Percentiles rank a stretch among this genome's conserved stretches.
phyloP scores from a whole-genome alignment of 192 early-diverging fungal genomes.

The Gamsiella multidivaricata region DNA sequence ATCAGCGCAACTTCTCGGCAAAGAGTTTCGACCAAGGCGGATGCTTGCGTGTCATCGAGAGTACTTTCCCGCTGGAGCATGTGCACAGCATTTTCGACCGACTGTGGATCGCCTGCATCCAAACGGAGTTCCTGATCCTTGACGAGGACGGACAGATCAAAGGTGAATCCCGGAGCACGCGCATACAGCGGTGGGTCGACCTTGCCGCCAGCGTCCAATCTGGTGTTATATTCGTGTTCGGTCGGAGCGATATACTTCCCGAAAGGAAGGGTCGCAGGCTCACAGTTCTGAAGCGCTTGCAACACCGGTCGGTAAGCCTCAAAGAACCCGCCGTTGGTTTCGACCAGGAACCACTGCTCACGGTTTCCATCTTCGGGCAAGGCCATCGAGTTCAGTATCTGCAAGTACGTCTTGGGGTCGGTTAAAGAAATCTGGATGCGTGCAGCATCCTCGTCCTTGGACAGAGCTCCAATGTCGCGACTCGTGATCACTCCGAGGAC shows the following conservation, averaged over 20 bases:
- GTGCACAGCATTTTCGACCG: not conserved
- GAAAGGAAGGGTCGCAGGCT: slow-evolving; percentile 49
- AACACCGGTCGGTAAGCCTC: slow-evolving; percentile 53
- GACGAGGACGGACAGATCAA: slow-evolving; percentile 43
- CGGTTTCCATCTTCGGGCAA: not conserved
- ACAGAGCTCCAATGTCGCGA: slow-evolving; percentile 39
- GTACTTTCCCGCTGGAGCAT: slow-evolving; percentile 21
- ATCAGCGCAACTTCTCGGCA: slow-evolving; percentile 63
- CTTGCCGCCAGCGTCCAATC: not conserved
- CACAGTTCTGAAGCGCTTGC: slow-evolving; percentile 41
- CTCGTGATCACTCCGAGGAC: slow-evolving; percentile 57
- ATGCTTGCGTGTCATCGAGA: slow-evolving; percentile 64
- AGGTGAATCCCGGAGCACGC: slow-evolving; percentile 38
- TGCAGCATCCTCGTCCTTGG: slow-evolving; percentile 7
- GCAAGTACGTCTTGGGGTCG: slow-evolving; percentile 31
- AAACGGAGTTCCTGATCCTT: slow-evolving; percentile 1
- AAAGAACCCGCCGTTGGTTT: slow-evolving; percentile 48
- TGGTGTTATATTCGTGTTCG: not conserved
- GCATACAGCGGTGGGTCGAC: slow-evolving; percentile 56
- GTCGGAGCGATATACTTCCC: slow-evolving; percentile 53
- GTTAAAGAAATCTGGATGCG: slow-evolving; percentile 44
- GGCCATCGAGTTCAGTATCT: slow-evolving; percentile 8
- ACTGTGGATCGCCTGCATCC: slow-evolving; percentile 9
- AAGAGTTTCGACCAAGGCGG: slow-evolving; percentile 60
- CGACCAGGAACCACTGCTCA: slow-evolving; percentile 47